Evolutionary conservation across 1,139 yeast genomes (phyloP).

Genomic region (Debaryomyces sp.): DNA sequence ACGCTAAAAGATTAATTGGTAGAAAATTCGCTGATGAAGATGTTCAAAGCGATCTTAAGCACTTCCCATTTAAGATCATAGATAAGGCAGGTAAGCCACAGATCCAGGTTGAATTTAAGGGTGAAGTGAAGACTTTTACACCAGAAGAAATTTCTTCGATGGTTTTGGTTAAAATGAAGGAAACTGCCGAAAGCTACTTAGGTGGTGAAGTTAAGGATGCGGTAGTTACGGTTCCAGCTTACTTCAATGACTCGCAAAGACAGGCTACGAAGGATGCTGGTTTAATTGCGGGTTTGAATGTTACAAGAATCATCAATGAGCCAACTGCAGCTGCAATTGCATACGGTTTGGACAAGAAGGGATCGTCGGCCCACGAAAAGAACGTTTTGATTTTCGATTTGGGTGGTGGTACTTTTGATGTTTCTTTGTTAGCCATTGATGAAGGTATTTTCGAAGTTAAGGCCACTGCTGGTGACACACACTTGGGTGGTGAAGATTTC

Average conservation of each 20-base stretch:
- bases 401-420: constrained; percentile 99
- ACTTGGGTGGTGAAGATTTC: constrained; percentile 89
- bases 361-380: constrained; percentile 62
- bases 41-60: constrained; percentile 59
- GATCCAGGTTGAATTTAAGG: constrained; percentile 64
- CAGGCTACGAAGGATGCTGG: constrained; percentile 68
- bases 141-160: constrained; percentile 73
- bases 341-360: constrained; percentile 71
- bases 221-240: constrained; percentile 72
- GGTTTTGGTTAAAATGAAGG: constrained; percentile 66
- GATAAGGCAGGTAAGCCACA: constrained; percentile 62
- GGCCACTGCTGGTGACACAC: constrained; percentile 98
- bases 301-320: constrained; percentile 61
- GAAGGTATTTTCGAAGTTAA: constrained; percentile 96
- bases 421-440: constrained; percentile 86
- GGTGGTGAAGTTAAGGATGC: constrained; percentile 68
- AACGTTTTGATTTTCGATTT: constrained; percentile 90
- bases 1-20: constrained; percentile 71
- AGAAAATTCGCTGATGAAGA: constrained; percentile 62
- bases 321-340: constrained; percentile 70
- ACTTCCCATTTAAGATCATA: constrained; percentile 64
- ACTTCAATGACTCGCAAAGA: constrained; percentile 65
- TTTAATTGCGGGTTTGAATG: constrained; percentile 61
- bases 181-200: constrained; percentile 65
- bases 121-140: constrained; percentile 64